phyloP scores from a whole-genome alignment of 1,139 yeast genomes.

The Suhomyces coccinellae region DNA sequence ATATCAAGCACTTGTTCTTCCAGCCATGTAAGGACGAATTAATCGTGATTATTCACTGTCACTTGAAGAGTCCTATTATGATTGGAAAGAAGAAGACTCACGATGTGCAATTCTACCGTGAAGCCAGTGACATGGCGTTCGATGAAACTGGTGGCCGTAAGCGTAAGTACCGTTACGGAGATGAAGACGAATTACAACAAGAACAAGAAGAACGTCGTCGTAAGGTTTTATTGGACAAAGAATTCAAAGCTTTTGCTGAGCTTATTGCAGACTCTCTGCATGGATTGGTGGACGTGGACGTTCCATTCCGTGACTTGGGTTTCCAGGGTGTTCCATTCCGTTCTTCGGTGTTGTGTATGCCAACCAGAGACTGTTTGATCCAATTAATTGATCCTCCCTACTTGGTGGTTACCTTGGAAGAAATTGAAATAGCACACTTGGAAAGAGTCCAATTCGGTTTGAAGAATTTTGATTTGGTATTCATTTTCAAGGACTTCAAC shows the following conservation, averaged over 20 bases:
- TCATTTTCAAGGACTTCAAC: conserved; percentile 87
- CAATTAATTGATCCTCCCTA: conserved; percentile 96
- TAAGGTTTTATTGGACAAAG: conserved; percentile 87
- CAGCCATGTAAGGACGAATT: conserved; percentile 96
- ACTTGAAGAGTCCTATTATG: conserved; percentile 88
- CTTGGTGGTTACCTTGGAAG: conserved; percentile 84
- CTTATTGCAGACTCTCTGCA: conserved; percentile 84
- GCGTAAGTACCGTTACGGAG: conserved; percentile 90
- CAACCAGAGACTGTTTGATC: conserved; percentile 93
- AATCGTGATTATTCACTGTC: conserved; percentile 89
- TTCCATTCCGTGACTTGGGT: conserved; percentile 94
- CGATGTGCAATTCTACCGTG: conserved; percentile 95
- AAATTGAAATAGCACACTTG: conserved; percentile 90
- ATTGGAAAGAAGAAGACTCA: conserved; percentile 94
- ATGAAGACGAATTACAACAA: conserved; percentile 97
- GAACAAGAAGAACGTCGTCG: conserved; percentile 98
- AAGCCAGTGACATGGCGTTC: conserved; percentile 93
- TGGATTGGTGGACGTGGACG: conserved; percentile 81
- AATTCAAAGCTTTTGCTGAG: conserved; percentile 87
- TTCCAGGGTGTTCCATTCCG: conserved; percentile 97
- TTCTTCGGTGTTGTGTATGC: conserved; percentile 93
- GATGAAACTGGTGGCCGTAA: conserved; percentile 97
- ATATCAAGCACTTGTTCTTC: conserved; percentile 89
- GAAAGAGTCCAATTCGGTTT: conserved; percentile 98
- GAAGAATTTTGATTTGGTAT: conserved; percentile 93